Conservation (phyloP, 371 early-diverging fungal genomes). For the Saksenaea oblongispora region DNA sequence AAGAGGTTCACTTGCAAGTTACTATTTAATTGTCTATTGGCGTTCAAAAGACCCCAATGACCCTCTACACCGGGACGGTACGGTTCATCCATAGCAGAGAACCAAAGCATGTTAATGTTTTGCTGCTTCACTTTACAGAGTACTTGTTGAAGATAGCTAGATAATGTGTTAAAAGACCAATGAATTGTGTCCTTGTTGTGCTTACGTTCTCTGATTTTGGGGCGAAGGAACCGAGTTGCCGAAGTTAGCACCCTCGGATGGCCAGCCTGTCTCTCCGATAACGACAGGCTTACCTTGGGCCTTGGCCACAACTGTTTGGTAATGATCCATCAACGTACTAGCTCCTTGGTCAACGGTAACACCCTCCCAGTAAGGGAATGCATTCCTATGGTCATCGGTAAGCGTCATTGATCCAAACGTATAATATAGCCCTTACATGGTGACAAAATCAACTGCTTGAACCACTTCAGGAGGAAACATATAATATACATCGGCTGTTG, state of each 20-base stretch:
- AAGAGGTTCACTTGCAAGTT: not conserved
- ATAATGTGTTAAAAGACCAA: not conserved
- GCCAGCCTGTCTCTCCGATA: slow-evolving; percentile 75
- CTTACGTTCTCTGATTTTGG: slow-evolving; percentile 50
- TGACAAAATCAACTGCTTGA: slow-evolving; percentile 57
- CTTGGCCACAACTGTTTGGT: slow-evolving; percentile 36
- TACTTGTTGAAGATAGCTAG: slow-evolving; percentile 30
- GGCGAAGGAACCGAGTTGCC: slow-evolving; percentile 51
- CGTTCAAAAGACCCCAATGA: slow-evolving; percentile 55
- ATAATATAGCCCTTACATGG: slow-evolving; percentile 36
- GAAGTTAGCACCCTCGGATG: slow-evolving; percentile 54
- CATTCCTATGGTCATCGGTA: slow-evolving; percentile 38
- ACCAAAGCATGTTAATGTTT: slow-evolving; percentile 57
- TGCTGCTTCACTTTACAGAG: slow-evolving; percentile 50
- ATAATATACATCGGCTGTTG: slow-evolving; percentile 62
- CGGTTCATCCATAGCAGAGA: slow-evolving; percentile 63
- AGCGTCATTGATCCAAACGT: not conserved
- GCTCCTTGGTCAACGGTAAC: slow-evolving; percentile 51
- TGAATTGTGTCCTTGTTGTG: not conserved
- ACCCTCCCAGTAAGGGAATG: slow-evolving; percentile 73
- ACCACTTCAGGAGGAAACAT: slow-evolving; percentile 47
- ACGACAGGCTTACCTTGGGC: slow-evolving; percentile 56
- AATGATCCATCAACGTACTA: slow-evolving; percentile 46
- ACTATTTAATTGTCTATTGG: slow-evolving; percentile 9
- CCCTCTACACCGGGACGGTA: slow-evolving; percentile 61